Evolutionary conservation across 306 rosid genomes (phyloP), one percentile per base, ranked within the genome.

Genomic region (Castanea crenata): DNA sequence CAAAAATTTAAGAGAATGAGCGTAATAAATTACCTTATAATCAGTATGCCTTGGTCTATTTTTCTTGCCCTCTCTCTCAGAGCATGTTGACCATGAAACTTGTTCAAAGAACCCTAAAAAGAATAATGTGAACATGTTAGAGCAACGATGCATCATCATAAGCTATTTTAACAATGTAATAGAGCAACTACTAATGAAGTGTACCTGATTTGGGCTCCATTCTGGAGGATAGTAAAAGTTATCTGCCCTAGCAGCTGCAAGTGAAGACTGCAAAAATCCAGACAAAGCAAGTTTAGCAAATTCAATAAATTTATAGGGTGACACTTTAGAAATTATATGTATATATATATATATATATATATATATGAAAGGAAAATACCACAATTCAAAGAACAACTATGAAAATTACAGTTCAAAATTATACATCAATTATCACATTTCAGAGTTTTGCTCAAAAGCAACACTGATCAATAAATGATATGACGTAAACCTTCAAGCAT

Each of bases 161-260:
- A 20, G 23, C 29, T 77, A 15, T 13, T 34, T 35, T 16, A 58
- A 77, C 41, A 76, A 61, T 9, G 73, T 32, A 49, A 77, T 32
- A 19, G 31, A 57, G 11, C 29, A 55, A 14, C 56, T 27, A 67
- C 21, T 15, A 74, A 5, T 49, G 0, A 77, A 73, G 75, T 41
- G 78, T 87, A 91, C 97, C 97, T 93, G 97, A 77, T 82, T 85
- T 63, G 95, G 98, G 55, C 88, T 90, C 98, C 98, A 93, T 90
- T 93, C 98, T 62, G 98, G 98, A 3, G 98, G 98, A 74, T 91
- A 93, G 78, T 93, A 91, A 67, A 93, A 93, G 75, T 93, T 93
- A 83, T 93, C 97, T 8, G 98, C 98, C 80, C 97, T 83, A 41
- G 98, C 98, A 82, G 97, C 98, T 70, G 98, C 97, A 69, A 93